These are phyloP conservation scores for Fonsecaea multimorphosa DNA, from an alignment of 2,329 filamentous ascomycete species.

Conservation along the genomic window DNA sequence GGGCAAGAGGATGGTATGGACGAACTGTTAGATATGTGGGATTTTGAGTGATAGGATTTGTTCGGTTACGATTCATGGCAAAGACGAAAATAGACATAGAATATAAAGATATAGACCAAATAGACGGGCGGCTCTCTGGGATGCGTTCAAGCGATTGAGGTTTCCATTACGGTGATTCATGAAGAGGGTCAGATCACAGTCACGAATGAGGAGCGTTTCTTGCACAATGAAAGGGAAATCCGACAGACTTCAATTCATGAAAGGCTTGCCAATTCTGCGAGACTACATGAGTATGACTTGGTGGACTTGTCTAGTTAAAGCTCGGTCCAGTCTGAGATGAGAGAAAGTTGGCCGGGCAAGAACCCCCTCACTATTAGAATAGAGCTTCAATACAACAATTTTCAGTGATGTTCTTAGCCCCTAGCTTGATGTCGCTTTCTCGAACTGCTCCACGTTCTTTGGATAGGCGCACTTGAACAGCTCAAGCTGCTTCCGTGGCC, in stretches of 20 bases:
- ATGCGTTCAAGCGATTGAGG: conserved; percentile 8
- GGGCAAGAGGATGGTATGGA: conserved; percentile 14
- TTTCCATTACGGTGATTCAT: neutral
- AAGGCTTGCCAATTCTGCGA: neutral
- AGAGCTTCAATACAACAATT: too few relatives aligned
- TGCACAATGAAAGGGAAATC: neutral
- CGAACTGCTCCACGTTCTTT: neutral
- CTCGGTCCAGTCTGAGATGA: too few relatives aligned
- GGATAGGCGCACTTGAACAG: neutral
- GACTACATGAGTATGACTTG: neutral
- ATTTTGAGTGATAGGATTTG: conserved; percentile 19
- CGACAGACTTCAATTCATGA: neutral
- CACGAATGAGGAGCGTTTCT: neutral
- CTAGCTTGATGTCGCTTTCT: neutral
- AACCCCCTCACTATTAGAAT: too few relatives aligned
- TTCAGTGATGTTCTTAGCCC: too few relatives aligned
- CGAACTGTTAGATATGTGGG: conserved; percentile 29
- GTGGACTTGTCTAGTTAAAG: too few relatives aligned
- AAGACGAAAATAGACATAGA: conserved; percentile 16
- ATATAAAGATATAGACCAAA: conserved; percentile 9
- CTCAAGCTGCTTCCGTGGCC: neutral
- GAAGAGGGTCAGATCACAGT: neutral
- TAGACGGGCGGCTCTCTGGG: conserved; percentile 7
- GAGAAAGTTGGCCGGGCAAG: too few relatives aligned
- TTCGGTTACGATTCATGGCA: conserved; percentile 9